Conservation (phyloP, 2,329 filamentous ascomycete species). For the Calycina marina region DNA sequence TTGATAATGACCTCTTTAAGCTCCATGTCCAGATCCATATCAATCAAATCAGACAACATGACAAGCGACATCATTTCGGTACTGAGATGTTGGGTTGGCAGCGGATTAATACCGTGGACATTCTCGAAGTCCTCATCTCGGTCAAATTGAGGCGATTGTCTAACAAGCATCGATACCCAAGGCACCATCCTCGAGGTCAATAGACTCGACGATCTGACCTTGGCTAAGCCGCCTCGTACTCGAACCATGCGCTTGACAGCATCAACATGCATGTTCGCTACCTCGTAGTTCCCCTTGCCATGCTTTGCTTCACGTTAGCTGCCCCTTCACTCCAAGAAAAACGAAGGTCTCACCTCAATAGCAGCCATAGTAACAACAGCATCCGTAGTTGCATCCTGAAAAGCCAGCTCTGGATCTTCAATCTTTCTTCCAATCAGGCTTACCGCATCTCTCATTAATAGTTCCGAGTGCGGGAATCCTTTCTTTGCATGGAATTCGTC, state of each 20-base stretch:
- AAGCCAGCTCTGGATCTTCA: conserved; percentile 29
- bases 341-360: conserved; percentile 32
- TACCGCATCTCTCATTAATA: conserved; percentile 43
- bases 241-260: conserved; percentile 13
- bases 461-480: conserved; percentile 36
- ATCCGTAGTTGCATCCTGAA: conserved; percentile 40
- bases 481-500: conserved; percentile 35
- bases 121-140: conserved; percentile 33
- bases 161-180: conserved; percentile 39
- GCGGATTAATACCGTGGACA: conserved; percentile 34
- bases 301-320: conserved; percentile 5
- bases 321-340: conserved; percentile 25
- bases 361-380: conserved; percentile 41
- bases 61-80: conserved; percentile 1
- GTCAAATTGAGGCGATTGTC: conserved; percentile 35
- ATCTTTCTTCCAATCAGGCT: conserved; percentile 35
- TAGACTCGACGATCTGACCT: conserved; percentile 11
- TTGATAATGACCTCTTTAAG: conserved; percentile 8
- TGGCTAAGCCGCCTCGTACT: conserved; percentile 10
- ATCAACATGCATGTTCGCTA: conserved; percentile 13
- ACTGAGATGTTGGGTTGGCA: conserved; percentile 30
- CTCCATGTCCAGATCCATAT: conserved; percentile 8
- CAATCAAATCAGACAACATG: conserved; percentile 21
- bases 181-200: conserved; percentile 15
- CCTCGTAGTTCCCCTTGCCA: conserved; percentile 11